These are phyloP conservation scores for Psidium friedrichsthalianum DNA, from an alignment of 345 rosid genomes.

Conservation along the genomic window DNA sequence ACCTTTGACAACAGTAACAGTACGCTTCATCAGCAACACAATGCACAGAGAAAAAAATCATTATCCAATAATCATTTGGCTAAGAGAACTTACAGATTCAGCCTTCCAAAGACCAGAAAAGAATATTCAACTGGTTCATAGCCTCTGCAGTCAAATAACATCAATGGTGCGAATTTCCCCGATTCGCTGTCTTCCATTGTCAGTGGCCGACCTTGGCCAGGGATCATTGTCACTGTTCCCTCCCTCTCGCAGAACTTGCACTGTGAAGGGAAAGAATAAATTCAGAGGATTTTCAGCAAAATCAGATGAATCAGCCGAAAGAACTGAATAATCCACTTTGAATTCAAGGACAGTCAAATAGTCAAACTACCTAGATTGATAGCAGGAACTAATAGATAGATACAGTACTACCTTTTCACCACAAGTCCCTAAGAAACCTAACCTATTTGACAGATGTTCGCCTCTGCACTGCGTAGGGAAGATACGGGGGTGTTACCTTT, in stretches of 20 bases:
- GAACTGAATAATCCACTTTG: not conserved
- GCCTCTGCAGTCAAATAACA: conserved; percentile 82
- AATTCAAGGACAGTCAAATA: not conserved
- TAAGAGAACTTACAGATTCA: conserved; percentile 59
- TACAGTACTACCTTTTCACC: not conserved
- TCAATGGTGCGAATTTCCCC: conserved; percentile 60
- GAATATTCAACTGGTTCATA: conserved; percentile 65
- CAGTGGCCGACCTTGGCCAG: conserved; percentile 56
- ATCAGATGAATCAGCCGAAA: not conserved
- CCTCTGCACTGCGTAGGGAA: not conserved
- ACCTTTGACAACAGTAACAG: not conserved
- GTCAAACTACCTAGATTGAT: not conserved
- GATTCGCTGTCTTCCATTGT: conserved; percentile 41
- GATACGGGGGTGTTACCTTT: conserved; percentile 32
- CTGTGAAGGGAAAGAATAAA: conserved; percentile 15
- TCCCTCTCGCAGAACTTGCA: conserved; percentile 86
- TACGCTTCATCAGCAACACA: not conserved
- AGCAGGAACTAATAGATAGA: not conserved
- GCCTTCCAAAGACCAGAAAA: conserved; percentile 65
- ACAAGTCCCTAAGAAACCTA: not conserved
- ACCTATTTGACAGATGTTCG: not conserved
- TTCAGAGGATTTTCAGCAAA: not conserved
- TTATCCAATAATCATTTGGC: not conserved
- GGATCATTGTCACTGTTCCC: conserved; percentile 69
- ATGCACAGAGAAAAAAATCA: not conserved